A percentile compares a stretch with the other conserved stretches of the same genome.
Conservation (phyloP, 352 stramenopile genomes). For the Halophytophthora batemanensis region DNA sequence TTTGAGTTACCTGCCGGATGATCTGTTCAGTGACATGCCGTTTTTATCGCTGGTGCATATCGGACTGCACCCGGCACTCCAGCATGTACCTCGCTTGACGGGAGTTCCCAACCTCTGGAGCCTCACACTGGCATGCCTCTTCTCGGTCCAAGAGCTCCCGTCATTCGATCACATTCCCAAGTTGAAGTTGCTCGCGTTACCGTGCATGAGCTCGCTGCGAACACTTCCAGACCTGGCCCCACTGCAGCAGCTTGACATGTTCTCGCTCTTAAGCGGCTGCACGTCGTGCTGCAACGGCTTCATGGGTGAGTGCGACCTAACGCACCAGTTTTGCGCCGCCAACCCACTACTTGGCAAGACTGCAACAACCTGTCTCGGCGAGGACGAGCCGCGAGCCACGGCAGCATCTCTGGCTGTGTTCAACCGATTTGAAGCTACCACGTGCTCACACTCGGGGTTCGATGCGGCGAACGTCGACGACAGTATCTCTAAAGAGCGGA, state of each 20-base stretch:
- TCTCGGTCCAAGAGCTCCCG: constrained; percentile 14
- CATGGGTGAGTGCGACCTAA: constrained; percentile 23
- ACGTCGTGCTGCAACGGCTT: constrained; percentile 35
- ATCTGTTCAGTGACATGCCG: constrained; percentile 26
- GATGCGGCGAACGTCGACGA: constrained; percentile 7
- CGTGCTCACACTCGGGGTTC: constrained; percentile 13
- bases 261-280: constrained; percentile 10
- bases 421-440: constrained; percentile 10
- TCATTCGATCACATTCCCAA: constrained; percentile 12
- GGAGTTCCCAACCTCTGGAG: constrained; percentile 17
- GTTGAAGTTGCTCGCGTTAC: constrained; percentile 11
- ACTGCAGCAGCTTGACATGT: constrained; percentile 11
- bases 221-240: constrained; percentile 18
- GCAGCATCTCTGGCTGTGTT: constrained; percentile 14
- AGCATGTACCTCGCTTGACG: constrained; percentile 5
- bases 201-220: constrained; percentile 8
- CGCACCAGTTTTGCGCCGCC: constrained; percentile 15
- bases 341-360: constrained; percentile 4
- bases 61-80: constrained; percentile 6
- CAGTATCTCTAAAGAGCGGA: constrained; percentile 5
- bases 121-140: constrained; percentile 20
- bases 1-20: constrained; percentile 2
- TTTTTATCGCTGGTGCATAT: constrained; percentile 16
- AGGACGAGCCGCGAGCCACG: background rate
- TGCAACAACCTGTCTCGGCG: constrained; percentile 10